Evolutionary conservation across 2,329 filamentous ascomycete species (phyloP).

Genomic region (Bipolaris sorokiniana): DNA sequence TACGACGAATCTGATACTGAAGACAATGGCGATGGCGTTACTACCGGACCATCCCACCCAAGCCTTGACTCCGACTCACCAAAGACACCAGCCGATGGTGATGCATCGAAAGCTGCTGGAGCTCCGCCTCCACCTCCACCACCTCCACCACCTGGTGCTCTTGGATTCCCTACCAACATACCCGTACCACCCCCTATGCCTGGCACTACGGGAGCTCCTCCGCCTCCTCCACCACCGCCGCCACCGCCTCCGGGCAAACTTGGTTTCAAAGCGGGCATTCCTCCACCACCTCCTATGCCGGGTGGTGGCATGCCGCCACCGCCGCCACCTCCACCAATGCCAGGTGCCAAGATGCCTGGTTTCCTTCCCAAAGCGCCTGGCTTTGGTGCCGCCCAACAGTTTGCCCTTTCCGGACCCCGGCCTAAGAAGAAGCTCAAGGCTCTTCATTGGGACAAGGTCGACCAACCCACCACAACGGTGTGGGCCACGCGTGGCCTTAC

Average conservation of each 20-base stretch:
- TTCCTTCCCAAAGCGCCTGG: slow-evolving; percentile 71
- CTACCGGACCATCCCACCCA: slow-evolving; percentile 76
- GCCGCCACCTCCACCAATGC: slow-evolving; percentile 66
- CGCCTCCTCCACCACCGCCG: slow-evolving; percentile 56
- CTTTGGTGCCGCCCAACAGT: slow-evolving; percentile 60
- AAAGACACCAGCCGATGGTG: slow-evolving; percentile 66
- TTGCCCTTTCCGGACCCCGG: slow-evolving; percentile 78
- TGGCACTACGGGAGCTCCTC: slow-evolving; percentile 55
- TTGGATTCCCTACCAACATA: slow-evolving; percentile 48
- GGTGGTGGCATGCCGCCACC: slow-evolving; percentile 56
- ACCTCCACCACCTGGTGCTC: slow-evolving; percentile 48
- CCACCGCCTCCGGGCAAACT: slow-evolving; percentile 57
- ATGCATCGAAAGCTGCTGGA: slow-evolving; percentile 49
- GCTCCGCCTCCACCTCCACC: slow-evolving; percentile 58
- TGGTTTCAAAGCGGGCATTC: slow-evolving; percentile 49
- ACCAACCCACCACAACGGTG: slow-evolving; percentile 86
- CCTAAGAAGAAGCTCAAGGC: slow-evolving; percentile 99
- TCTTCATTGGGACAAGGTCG: slow-evolving; percentile 98
- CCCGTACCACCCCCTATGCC: slow-evolving; percentile 56
- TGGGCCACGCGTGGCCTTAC: slow-evolving; percentile 89
- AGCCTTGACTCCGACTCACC: slow-evolving; percentile 75
- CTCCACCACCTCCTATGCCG: slow-evolving; percentile 58
- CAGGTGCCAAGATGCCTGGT: slow-evolving; percentile 66
- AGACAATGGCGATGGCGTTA: slow-evolving; percentile 71
- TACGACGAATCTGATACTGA: slow-evolving; percentile 77